Evolutionary conservation across 2,329 filamentous ascomycete species (phyloP).

Genomic region (Diaporthe destruens): DNA sequence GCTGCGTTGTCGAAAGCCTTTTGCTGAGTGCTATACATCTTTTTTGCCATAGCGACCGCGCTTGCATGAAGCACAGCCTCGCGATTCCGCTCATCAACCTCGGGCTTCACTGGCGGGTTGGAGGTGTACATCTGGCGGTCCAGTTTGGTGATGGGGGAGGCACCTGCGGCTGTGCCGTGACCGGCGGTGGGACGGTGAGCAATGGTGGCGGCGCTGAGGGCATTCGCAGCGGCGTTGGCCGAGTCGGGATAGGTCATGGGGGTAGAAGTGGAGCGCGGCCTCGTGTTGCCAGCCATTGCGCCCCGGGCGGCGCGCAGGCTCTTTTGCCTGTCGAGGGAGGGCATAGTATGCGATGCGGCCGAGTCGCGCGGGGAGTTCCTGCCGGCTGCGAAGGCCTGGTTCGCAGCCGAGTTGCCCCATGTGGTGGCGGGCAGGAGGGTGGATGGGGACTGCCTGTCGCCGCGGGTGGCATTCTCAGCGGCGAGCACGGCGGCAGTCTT

Average conservation of each 20-base stretch:
- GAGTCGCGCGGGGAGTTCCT: conserved; percentile 51
- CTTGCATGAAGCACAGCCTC: conserved; percentile 83
- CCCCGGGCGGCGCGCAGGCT: conserved; percentile 82
- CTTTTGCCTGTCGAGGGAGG: conserved; percentile 66
- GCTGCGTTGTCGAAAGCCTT: conserved; percentile 67
- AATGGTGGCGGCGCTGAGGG: conserved; percentile 78
- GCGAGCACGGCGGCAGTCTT: conserved; percentile 55
- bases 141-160: conserved; percentile 76
- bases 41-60: conserved; percentile 88
- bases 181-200: conserved; percentile 69
- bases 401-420: conserved; percentile 78
- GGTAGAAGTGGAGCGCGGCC: conserved; percentile 74
- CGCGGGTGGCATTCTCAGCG: conserved; percentile 62
- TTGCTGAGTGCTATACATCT: conserved; percentile 83
- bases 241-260: conserved; percentile 66
- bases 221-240: conserved; percentile 73
- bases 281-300: conserved; percentile 71
- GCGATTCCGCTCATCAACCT: conserved; percentile 79
- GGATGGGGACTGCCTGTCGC: conserved; percentile 51
- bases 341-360: conserved; percentile 52
- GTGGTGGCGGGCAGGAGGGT: conserved; percentile 43
- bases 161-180: conserved; percentile 70
- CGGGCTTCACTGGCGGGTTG: conserved; percentile 76
- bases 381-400: conserved; percentile 56
- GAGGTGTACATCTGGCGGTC: conserved; percentile 83